These are phyloP conservation scores for Coniochaeta hoffmannii DNA, from an alignment of 2,329 filamentous ascomycete genomes.

Conservation along the genomic window DNA sequence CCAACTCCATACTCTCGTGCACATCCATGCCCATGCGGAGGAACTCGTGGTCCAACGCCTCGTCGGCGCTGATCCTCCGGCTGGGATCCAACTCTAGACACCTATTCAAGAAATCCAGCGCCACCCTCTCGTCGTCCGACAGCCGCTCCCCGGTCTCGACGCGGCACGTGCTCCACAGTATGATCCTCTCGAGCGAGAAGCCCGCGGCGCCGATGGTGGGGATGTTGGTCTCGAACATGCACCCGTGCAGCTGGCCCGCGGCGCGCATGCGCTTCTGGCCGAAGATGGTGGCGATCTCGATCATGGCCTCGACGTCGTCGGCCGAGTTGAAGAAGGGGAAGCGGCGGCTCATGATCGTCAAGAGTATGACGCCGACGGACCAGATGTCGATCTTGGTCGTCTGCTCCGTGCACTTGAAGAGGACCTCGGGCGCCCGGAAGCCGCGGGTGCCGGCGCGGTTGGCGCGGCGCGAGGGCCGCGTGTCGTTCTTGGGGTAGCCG, in stretches of 20 bases:
- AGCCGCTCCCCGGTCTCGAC: conserved; percentile 44
- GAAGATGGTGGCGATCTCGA: conserved; percentile 95
- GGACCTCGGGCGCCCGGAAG: conserved; percentile 91
- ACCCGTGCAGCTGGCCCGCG: conserved; percentile 77
- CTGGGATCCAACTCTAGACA: conserved; percentile 72
- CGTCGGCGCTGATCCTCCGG: conserved; percentile 65
- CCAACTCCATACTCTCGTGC: conserved; percentile 20
- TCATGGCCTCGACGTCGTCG: conserved; percentile 93
- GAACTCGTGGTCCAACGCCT: conserved; percentile 69
- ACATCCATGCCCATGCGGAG: conserved; percentile 33
- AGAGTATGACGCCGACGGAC: conserved; percentile 91
- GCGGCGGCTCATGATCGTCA: conserved; percentile 86
- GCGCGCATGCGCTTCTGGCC: conserved; percentile 77
- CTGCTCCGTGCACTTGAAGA: conserved; percentile 95
- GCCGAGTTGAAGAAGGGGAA: conserved; percentile 99
- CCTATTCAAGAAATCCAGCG: conserved; percentile 61
- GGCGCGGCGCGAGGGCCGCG: conserved; percentile 77
- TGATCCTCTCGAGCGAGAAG: conserved; percentile 85
- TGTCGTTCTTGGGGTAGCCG: conserved; percentile 85
- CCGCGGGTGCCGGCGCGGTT: conserved; percentile 93
- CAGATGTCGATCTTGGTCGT: conserved; percentile 93
- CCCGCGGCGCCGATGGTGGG: conserved; percentile 82
- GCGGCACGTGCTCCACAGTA: conserved; percentile 87
- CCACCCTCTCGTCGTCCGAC: conserved; percentile 61
- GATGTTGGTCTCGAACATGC: conserved; percentile 86